Conservation (phyloP, 768 basidiomycete genomes). For the Russula foetens region DNA sequence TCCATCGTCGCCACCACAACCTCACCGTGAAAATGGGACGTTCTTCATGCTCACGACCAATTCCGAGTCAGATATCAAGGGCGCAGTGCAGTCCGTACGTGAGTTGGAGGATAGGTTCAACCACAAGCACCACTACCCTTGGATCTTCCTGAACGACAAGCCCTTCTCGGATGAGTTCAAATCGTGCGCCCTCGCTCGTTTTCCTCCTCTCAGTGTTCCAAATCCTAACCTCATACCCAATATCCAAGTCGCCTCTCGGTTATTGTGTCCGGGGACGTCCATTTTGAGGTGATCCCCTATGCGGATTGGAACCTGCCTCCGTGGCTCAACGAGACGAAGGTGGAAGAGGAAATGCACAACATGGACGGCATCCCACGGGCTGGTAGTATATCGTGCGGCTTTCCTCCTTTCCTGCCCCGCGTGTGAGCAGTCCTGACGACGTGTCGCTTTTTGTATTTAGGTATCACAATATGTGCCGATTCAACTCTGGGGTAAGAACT, state of each 20-base stretch:
- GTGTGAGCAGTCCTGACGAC: background rate
- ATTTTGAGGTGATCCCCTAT: conserved; percentile 36
- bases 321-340: conserved; percentile 44
- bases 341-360: conserved; percentile 36
- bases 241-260: conserved; percentile 24
- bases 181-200: conserved; percentile 30
- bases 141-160: conserved; percentile 83
- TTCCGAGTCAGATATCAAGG: conserved; percentile 38
- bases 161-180: conserved; percentile 77
- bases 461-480: conserved; percentile 49
- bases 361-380: conserved; percentile 6
- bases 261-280: conserved; percentile 28
- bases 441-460: background rate
- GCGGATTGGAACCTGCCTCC: conserved; percentile 43
- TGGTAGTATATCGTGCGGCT: conserved; percentile 11
- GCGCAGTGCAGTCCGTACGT: conserved; percentile 54
- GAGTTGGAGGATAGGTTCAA: conserved; percentile 89
- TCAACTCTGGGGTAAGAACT: conserved; percentile 38
- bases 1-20: background rate
- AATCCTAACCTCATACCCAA: background rate
- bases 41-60: conserved; percentile 55
- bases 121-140: conserved; percentile 68
- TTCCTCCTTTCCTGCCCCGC: background rate
- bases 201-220: background rate
- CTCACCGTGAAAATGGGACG: conserved; percentile 26